Base-by-base conservation (phyloP, 163 green algal species). In the Scenedesmus sp. region DNA sequence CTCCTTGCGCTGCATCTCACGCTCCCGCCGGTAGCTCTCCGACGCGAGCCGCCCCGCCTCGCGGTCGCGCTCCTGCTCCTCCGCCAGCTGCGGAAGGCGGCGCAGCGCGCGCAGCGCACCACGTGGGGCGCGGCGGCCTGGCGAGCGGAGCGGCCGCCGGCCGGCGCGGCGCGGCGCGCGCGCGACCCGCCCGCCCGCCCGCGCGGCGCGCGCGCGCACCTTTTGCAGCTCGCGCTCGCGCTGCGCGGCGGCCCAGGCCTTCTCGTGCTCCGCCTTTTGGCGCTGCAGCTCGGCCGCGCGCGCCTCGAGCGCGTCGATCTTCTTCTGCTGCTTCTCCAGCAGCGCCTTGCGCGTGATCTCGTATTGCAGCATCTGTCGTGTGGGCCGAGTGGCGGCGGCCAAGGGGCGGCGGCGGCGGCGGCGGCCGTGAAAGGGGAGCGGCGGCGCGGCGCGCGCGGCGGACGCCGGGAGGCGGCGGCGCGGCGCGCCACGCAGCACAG, bases 291-390 rank as follows among this genome's bases (percentile, higher is more conserved):
- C 91, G 71, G 88, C 74, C 3, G 87, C 78, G 1, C 87, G 76
- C 34, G 60, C 63, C 84, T 77, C 69, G n/a, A 77, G 69, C 44
- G 84, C 84, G 15, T 88, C 79, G 54, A 94, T 83, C 83, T 95
- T 95, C 50, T 86, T 80, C 79, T 95, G 86, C 60, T 93, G 90
- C 75, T 90, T 91, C 20, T 93, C 88, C 75, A 92, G 77, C 84
- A 95, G 84, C 75, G 92, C 77, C 81, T 93, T 92, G 58, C 93
- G 90, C 15, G 75, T 79, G 36, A 90, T 45, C 87, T 97, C 93
- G 48, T 92, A 91, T 51, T 86, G 70, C 60, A 92, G 62, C 84
- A 92, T 89, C 81, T 89, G 81, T n/a, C 77, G 39, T 47, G 39
- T 6, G 6, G 39, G 39, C 39, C 6, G 39, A 6, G 10, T 47